Percentiles rank a stretch among this genome's conserved stretches.
phyloP scores from a whole-genome alignment of 2,329 filamentous ascomycete genomes.

The Epichloe gansuensis region DNA sequence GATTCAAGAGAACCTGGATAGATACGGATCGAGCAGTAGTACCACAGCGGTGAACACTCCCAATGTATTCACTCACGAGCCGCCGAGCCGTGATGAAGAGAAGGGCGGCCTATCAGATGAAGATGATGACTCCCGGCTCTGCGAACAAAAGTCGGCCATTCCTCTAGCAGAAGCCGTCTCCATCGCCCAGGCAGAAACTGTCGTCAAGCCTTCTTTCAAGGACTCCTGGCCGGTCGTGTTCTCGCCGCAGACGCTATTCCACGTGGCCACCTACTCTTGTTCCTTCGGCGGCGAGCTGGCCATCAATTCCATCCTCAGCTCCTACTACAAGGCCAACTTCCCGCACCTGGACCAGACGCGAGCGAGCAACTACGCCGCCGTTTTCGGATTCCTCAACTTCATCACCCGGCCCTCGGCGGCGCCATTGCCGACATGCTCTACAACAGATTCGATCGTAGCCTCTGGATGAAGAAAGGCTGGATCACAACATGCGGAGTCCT shows the following conservation, averaged over 20 bases:
- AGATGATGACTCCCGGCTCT: constrained; percentile 12
- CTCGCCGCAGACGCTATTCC: constrained; percentile 43
- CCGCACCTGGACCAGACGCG: constrained; percentile 42
- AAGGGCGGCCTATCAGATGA: constrained; percentile 1
- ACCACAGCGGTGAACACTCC: constrained; percentile 38
- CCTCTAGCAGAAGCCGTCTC: constrained; percentile 41
- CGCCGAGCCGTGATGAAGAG: constrained; percentile 19
- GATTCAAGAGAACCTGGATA: constrained; percentile 39
- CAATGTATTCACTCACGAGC: constrained; percentile 31
- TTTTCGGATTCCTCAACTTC: constrained; percentile 66
- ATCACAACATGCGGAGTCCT: constrained; percentile 40
- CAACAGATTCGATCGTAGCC: constrained; percentile 20
- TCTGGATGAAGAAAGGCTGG: constrained; percentile 35
- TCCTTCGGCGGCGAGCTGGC: constrained; percentile 52
- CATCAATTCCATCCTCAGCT: constrained; percentile 46
- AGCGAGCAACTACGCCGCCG: constrained; percentile 51
- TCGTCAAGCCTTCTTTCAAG: constrained; percentile 43
- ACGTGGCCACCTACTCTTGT: constrained; percentile 46
- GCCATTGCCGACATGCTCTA: constrained; percentile 40
- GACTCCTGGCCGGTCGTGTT: constrained; percentile 33
- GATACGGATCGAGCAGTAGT: constrained; percentile 27
- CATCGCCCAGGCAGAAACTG: constrained; percentile 38
- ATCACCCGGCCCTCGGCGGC: constrained; percentile 56
- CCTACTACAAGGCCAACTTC: constrained; percentile 50
- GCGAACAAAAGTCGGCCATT: constrained; percentile 33